These are phyloP conservation scores for Glomus cerebriforme DNA, from an alignment of 192 early-diverging fungal genomes.

Conservation along the genomic window DNA sequence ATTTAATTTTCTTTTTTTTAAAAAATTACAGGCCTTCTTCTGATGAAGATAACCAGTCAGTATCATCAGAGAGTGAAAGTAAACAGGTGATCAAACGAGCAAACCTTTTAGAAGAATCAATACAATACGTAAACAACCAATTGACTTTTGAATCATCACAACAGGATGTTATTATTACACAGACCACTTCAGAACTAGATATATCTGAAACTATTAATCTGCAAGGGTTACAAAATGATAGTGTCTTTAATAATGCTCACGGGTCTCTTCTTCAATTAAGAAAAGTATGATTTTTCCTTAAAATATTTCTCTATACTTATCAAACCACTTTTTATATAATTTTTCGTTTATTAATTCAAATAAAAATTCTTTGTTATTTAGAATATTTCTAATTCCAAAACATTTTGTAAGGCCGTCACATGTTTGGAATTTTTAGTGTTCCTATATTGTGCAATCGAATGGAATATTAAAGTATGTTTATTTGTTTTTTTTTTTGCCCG, in stretches of 20 bases:
- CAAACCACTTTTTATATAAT: neutral
- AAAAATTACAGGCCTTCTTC: neutral
- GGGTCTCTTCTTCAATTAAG: neutral
- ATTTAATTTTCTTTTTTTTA: neutral
- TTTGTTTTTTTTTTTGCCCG: neutral
- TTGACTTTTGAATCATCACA: neutral
- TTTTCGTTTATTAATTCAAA: neutral
- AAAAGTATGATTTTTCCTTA: neutral
- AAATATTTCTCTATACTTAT: neutral
- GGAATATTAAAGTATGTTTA: constrained; percentile 7
- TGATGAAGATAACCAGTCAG: neutral
- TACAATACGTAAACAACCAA: neutral
- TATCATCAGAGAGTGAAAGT: neutral
- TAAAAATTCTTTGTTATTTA: neutral
- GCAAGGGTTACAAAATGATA: neutral
- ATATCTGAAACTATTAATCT: neutral
- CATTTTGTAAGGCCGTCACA: constrained; percentile 7
- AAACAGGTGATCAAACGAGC: neutral
- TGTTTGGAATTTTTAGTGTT: neutral
- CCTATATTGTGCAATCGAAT: constrained; percentile 26
- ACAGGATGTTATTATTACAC: neutral
- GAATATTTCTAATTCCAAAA: constrained; percentile 4
- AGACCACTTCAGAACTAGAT: neutral
- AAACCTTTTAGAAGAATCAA: neutral
- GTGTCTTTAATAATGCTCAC: neutral